Evolutionary conservation across 2,329 filamentous ascomycete genomes (phyloP).

Genomic region (Venturia pyrina): DNA sequence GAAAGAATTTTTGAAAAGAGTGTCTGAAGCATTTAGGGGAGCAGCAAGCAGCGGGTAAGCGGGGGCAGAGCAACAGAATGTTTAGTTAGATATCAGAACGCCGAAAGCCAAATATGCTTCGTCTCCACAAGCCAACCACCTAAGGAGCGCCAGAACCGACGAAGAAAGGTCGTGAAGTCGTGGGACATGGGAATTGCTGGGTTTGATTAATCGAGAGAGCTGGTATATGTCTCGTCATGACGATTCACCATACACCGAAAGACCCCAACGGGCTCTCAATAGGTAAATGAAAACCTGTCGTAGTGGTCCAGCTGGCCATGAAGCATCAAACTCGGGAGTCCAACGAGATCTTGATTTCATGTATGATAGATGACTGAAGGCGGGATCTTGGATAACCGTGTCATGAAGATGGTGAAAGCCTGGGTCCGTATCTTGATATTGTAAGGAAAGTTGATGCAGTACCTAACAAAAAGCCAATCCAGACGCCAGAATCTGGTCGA

Average conservation of each 20-base stretch:
- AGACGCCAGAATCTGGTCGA: slow-evolving; percentile 1
- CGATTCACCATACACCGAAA: neutral
- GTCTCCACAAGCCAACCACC: neutral
- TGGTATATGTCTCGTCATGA: neutral
- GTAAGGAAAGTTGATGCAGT: neutral
- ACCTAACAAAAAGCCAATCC: slow-evolving; percentile 4
- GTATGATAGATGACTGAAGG: neutral
- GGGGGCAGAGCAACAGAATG: neutral
- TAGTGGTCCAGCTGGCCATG: neutral
- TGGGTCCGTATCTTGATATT: neutral
- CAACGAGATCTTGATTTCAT: neutral
- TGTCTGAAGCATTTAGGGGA: neutral
- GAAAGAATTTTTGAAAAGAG: neutral
- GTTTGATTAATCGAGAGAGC: no score
- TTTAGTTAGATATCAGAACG: neutral
- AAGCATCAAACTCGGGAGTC: neutral
- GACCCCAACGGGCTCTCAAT: neutral
- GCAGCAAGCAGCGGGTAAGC: neutral
- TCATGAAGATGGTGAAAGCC: neutral
- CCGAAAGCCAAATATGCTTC: neutral
- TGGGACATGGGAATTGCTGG: neutral
- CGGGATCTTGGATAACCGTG: neutral
- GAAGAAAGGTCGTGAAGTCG: neutral
- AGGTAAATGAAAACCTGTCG: neutral
- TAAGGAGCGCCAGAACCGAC: neutral